Base-by-base conservation (phyloP, 306 rosid species). In the Cucurbita moschata region DNA sequence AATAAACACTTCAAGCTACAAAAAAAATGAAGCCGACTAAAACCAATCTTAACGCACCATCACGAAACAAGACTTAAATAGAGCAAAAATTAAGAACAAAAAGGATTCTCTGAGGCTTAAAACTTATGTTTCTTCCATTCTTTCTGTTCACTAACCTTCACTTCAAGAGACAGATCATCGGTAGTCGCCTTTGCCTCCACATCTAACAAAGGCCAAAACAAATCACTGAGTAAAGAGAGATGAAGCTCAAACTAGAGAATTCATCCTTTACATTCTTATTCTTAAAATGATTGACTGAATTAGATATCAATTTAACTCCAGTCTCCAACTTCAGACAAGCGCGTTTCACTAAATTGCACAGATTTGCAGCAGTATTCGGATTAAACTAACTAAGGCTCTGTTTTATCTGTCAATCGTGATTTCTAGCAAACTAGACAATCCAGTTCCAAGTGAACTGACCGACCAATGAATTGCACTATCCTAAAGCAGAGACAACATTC, bases 121-220 rank as follows among this genome's bases (percentile, higher is more conserved):
- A 51, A 38, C 68, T 18, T 60, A 12, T 21, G 59, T 52, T 49
- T 55, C 38, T 18, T n/a, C 56, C 42, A 64, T 71, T 42, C 46
- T 46, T 37, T 70, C 51, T 13, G 59, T 64, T 53, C 67, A 18
- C 26, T 81, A 79, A 93, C 98, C 98, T 86, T 90, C 73, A 88
- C 74, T 7, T 56, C 84, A 65, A 85, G 83, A 65, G 91, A 72
- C 68, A 72, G 76, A 75, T 86, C 88, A 47, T 44, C 30, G 21
- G 80, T 82, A 76, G 80, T 79, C 76, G 67, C 84, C 66, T 76
- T 78, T 35, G 79, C 62, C 67, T 72, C 81, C 71, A 85, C 60
- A 85, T 71, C 85, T 77, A 74, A 72, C 40, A 58, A 72, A 40
- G 76, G 64, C 64, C 54, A 58, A 12, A 14, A 74, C 44, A 46